These are phyloP conservation scores for Eucalyptus marginata DNA, from an alignment of 345 rosid genomes.

Conservation along the genomic window DNA sequence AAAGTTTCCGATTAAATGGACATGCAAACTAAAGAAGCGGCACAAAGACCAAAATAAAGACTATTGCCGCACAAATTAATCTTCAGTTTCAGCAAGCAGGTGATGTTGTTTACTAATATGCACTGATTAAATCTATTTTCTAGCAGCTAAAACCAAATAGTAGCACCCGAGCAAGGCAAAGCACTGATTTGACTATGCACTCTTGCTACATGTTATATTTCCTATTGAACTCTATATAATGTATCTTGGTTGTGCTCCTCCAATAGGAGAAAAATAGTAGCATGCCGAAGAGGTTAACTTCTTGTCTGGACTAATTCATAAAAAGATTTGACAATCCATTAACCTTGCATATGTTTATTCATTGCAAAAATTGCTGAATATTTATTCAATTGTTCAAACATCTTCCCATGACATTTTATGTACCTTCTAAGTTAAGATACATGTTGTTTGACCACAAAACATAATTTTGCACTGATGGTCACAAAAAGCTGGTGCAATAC, in stretches of 20 bases:
- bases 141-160: background rate
- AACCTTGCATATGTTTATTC: background rate
- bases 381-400: background rate
- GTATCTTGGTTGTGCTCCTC: background rate
- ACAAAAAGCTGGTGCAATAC: constrained; percentile 38
- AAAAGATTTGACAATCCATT: background rate
- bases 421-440: constrained; percentile 33
- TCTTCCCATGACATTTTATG: background rate
- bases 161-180: background rate
- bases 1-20: background rate
- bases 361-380: background rate
- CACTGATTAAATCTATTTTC: background rate
- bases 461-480: constrained; percentile 31
- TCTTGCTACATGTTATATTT: background rate
- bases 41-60: background rate
- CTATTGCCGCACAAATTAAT: background rate
- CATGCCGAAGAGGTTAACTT: background rate
- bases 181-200: background rate
- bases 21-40: background rate
- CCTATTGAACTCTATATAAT: background rate
- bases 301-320: background rate
- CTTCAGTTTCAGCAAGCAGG: background rate
- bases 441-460: constrained; percentile 32
- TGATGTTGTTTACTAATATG: background rate
- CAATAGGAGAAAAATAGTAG: background rate